A percentile compares a stretch with the other conserved stretches of the same genome.
These are phyloP conservation scores for Thelonectria rubi DNA, from an alignment of 2,329 filamentous ascomycete species.

Conservation along the genomic window DNA sequence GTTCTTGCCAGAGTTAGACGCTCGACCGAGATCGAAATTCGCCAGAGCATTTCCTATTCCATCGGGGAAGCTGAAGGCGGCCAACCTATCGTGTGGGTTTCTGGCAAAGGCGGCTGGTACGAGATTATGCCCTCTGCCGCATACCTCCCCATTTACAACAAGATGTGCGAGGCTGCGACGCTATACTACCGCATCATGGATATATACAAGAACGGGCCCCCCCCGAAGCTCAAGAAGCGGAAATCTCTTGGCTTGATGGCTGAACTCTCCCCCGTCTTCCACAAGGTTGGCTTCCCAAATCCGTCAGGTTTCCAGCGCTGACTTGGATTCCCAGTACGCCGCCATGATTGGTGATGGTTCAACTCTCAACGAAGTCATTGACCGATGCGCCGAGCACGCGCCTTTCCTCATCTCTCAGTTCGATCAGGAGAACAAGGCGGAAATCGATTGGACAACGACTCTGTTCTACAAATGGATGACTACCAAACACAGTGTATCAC, in stretches of 20 bases:
- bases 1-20: conserved; percentile 46
- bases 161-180: conserved; percentile 70
- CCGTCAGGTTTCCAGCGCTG: background rate
- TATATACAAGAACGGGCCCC: conserved; percentile 55
- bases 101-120: conserved; percentile 70
- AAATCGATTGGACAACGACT: conserved; percentile 55
- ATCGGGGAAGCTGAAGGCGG: conserved; percentile 62
- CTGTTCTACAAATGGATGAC: conserved; percentile 61
- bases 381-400: conserved; percentile 58
- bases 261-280: conserved; percentile 45
- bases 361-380: conserved; percentile 58
- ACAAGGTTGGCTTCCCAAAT: conserved; percentile 38
- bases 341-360: conserved; percentile 62
- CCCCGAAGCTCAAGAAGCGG: conserved; percentile 43
- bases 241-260: conserved; percentile 44
- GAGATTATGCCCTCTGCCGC: conserved; percentile 67
- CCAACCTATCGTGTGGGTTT: conserved; percentile 70
- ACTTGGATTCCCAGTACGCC: conserved; percentile 54
- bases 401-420: conserved; percentile 64
- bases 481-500: conserved; percentile 51
- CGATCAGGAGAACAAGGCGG: conserved; percentile 46
- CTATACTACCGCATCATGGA: conserved; percentile 71
- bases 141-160: conserved; percentile 65
- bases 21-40: conserved; percentile 61
- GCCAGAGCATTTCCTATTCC: conserved; percentile 59